These are phyloP conservation scores for Ceratobasidium sp. DNA, from an alignment of 1,284 basidiomycete species.

Conservation along the genomic window DNA sequence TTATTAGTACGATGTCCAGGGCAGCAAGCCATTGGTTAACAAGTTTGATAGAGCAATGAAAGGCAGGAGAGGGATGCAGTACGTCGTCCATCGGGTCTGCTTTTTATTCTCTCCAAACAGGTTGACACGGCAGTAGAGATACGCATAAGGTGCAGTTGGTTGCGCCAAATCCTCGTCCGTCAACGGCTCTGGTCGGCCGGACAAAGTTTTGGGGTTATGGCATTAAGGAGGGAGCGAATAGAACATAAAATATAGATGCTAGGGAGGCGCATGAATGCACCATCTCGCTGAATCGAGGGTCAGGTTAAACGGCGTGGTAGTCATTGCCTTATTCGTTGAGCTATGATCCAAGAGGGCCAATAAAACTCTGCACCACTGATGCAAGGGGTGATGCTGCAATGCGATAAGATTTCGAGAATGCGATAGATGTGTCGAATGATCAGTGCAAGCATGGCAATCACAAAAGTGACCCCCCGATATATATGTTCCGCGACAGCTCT, in stretches of 20 bases:
- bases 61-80: not conserved
- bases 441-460: not conserved
- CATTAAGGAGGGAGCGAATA: not conserved
- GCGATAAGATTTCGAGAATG: not conserved
- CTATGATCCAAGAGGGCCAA: not conserved
- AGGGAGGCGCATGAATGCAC: not conserved
- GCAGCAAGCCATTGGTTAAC: constrained; percentile 10
- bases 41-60: too few relatives aligned
- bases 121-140: too few relatives aligned
- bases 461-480: not conserved
- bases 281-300: not conserved
- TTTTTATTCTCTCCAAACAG: not conserved
- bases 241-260: not conserved
- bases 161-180: not conserved
- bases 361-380: not conserved
- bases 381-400: not conserved
- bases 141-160: not conserved
- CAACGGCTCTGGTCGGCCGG: not conserved
- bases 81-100: not conserved
- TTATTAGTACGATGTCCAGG: not conserved
- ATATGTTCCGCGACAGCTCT: too few relatives aligned
- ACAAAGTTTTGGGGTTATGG: not conserved
- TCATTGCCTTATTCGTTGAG: not conserved
- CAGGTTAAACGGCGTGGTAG: not conserved
- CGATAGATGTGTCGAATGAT: not conserved